Evolutionary conservation across 2,329 filamentous ascomycete genomes (phyloP), one percentile per base, ranked within the genome.

Genomic region (Aspergillus transmontanensis): DNA sequence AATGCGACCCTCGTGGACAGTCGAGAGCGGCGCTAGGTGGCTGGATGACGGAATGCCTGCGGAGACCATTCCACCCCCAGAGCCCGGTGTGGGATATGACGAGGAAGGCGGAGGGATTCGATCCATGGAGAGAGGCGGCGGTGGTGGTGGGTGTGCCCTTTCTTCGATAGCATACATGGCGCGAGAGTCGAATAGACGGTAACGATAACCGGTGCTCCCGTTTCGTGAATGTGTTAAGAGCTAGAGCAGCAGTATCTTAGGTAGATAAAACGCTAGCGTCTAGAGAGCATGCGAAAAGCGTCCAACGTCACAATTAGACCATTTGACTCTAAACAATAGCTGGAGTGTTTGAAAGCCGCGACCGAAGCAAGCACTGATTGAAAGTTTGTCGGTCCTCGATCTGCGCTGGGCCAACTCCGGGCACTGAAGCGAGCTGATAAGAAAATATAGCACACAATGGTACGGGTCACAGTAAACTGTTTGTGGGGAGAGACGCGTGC

Each of bases 1-100:
- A 50, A 78, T 78, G 34, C 80, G 78, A 51, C 79, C 80, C 30
- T 81, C 78, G 57, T 77, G 80, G 46, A 78, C 69, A 57, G 77
- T 80, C 9, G 76, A 74, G 23, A 80, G 71, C 9, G 80, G 74
- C 7, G 75, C 73, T n/a, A 81, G 74, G 57, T 76, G 75, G 57
- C 74, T 72, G 60, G 71, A 68, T 21, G 73, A 66, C 21, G 69
- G 74, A 55, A 76, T 63, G 28, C 76, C 48, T 10, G 72, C 68
- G 21, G 72, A 66, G 46, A 69, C 75, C 58, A 77, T 66, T 36
- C 76, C 71, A 50, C 69, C 73, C 61, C 68, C 68, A 57, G 76
- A 68, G 34, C 74, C 73, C 59, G 76, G 72, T 59, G 77, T 73
- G 60, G 75, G 74, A 70, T 79, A 75, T 53, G 74, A 69, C 58